Conservation (phyloP, 164 flowering plant genomes). For the Annona cherimola region DNA sequence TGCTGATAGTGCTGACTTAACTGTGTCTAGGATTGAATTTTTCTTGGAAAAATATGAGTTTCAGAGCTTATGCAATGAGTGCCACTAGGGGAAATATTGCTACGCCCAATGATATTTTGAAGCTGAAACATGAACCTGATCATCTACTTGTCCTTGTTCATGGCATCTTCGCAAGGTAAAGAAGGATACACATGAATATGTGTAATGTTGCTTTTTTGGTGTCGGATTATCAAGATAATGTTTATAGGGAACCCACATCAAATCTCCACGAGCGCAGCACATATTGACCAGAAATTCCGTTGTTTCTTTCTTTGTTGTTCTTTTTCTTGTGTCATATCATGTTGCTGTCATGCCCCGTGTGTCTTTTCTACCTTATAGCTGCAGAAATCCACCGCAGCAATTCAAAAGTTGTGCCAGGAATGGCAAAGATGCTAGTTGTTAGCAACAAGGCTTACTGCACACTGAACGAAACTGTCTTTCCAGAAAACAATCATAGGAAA, state of each 20-base stretch:
- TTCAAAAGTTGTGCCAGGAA: neutral
- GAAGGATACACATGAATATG: neutral
- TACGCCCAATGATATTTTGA: constrained; percentile 25
- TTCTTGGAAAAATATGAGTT: constrained; percentile 32
- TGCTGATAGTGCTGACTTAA: constrained; percentile 11
- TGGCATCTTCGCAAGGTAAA: constrained; percentile 89
- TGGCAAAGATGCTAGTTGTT: no score
- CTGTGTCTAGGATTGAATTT: constrained; percentile 40
- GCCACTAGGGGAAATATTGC: constrained; percentile 39
- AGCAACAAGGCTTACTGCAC: neutral
- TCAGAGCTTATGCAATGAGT: constrained; percentile 54
- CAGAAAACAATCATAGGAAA: neutral
- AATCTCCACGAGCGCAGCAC: neutral
- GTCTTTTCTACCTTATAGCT: no score
- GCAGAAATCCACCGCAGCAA: neutral
- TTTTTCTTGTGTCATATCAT: no score
- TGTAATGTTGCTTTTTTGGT: neutral
- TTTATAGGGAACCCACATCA: neutral
- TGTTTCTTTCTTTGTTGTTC: no score
- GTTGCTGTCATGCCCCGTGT: no score
- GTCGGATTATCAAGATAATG: neutral
- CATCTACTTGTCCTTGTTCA: constrained; percentile 98
- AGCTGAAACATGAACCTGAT: constrained; percentile 57
- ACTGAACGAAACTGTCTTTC: neutral
- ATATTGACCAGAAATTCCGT: neutral